Evolutionary conservation across 306 rosid genomes (phyloP).

Genomic region (Cucurbita argyrosperma): DNA sequence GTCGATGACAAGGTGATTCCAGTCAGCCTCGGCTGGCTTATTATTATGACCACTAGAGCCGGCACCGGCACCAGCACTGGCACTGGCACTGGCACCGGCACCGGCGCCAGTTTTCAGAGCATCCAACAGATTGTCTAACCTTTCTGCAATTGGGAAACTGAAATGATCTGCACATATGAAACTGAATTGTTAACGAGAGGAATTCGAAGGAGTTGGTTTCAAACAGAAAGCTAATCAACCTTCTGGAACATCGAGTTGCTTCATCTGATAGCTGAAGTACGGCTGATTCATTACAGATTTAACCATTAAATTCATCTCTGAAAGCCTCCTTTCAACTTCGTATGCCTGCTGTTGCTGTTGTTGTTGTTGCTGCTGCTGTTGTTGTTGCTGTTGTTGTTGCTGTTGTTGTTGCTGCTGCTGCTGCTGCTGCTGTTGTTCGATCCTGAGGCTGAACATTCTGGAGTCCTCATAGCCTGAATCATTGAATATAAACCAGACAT

Average conservation of each 20-base stretch:
- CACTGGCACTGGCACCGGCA: background rate
- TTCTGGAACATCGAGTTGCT: constrained; percentile 24
- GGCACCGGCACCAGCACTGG: background rate
- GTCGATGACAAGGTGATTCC: constrained; percentile 25
- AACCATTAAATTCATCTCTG: constrained; percentile 21
- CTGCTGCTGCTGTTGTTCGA: constrained; percentile 27
- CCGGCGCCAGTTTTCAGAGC: constrained; percentile 11
- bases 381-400: background rate
- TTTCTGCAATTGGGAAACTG: constrained; percentile 21
- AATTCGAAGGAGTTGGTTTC: too few relatives aligned
- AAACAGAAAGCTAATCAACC: constrained; percentile 7
- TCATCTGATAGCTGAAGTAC: constrained; percentile 23
- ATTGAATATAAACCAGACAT: background rate
- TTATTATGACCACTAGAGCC: constrained; percentile 17
- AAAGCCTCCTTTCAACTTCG: constrained; percentile 36
- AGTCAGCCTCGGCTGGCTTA: background rate
- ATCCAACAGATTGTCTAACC: constrained; percentile 18
- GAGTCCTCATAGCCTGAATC: constrained; percentile 20
- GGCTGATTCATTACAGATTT: constrained; percentile 16
- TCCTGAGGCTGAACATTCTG: constrained; percentile 35
- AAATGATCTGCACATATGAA: constrained; percentile 25
- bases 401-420: background rate
- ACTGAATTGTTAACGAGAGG: background rate
- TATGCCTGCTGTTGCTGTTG: background rate
- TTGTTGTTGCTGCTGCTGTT: background rate